phyloP scores from a whole-genome alignment of 2,329 filamentous ascomycete species.

The Colletotrichum brevisporum region DNA sequence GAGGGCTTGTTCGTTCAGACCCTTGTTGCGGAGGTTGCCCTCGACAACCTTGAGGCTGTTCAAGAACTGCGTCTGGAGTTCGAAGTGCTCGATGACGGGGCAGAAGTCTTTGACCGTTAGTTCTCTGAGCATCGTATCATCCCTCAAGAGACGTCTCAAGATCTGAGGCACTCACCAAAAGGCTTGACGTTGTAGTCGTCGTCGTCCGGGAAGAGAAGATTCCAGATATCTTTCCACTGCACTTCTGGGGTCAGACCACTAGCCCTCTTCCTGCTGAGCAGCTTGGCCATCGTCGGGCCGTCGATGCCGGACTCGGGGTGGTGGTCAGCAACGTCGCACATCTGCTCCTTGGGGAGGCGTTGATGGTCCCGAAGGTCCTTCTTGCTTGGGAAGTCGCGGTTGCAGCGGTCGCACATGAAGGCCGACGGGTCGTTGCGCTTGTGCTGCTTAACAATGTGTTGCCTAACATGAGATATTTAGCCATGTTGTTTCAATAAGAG shows the following conservation, averaged over 20 bases:
- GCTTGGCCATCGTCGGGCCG: constrained; percentile 55
- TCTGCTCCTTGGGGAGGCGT: constrained; percentile 55
- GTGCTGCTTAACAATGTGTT: constrained; percentile 60
- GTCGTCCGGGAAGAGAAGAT: constrained; percentile 58
- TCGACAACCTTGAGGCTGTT: constrained; percentile 52
- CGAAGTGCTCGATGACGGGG: constrained; percentile 59
- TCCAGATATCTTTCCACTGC: constrained; percentile 59
- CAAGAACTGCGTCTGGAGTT: constrained; percentile 52
- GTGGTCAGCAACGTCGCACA: constrained; percentile 58
- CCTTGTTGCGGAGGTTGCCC: constrained; percentile 52
- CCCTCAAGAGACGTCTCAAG: not conserved
- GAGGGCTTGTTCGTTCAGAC: constrained; percentile 54
- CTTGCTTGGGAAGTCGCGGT: constrained; percentile 53
- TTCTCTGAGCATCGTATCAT: not conserved
- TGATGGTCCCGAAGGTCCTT: constrained; percentile 58
- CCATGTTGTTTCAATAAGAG: not conserved
- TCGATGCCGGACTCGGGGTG: constrained; percentile 58
- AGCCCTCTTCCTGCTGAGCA: constrained; percentile 56
- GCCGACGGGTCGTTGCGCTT: constrained; percentile 58
- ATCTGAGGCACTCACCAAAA: constrained; percentile 45
- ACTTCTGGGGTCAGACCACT: constrained; percentile 55
- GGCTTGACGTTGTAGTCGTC: constrained; percentile 50
- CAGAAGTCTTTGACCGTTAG: constrained; percentile 51
- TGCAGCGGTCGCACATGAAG: constrained; percentile 58
- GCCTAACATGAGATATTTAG: constrained; percentile 43